Evolutionary conservation across 495 filamentous ascomycete species (phyloP), one percentile per base, ranked within the genome.

Genomic region (Copromyces sp.): DNA sequence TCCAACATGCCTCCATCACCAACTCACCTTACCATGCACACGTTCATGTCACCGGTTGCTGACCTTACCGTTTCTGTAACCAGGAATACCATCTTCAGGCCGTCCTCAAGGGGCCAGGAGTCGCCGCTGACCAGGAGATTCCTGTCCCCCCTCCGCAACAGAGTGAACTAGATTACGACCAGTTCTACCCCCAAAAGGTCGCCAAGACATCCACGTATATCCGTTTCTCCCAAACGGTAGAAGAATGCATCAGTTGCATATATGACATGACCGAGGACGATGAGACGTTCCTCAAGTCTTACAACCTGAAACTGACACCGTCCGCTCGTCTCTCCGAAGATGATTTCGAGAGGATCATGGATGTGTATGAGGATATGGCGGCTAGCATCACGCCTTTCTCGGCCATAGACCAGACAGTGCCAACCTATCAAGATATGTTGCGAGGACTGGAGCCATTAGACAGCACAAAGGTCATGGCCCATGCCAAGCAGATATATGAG

Each of bases 51-150:
- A 37, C 14, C 29, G 53, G 29, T 65, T 65, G 73, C 74, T 84
- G 73, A 83, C 79, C 70, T 69, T 84, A 73, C 82, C 79, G 69
- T 68, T 39, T 32, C 29, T 35, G 29, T 41, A 72, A 41, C 78
- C 84, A 99, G 96, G 95, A 99, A 91, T 93, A 95, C 85, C 95
- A 99, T 91, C 87, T 99, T 74, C 95, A 99, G 87, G 92, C 91
- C 69, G 93, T 93, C 65, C 93, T 99, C 72, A 91, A 90, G 77
- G 91, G 89, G 70, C 91, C 92, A 45, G 88, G 88, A 39, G 86
- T 86, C 61, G 90, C 90, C 70, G 92, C 89, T 68, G 86, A 87
- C 71, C 86, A 87, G 81, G 94, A 94, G 84, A 89, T 99, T 77
- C 95, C 95, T 41, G 96, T 95, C 40, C 95, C 94, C 68, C 87